phyloP scores from a whole-genome alignment of 2,329 filamentous ascomycete species.

The Trichoderma hamatum region DNA sequence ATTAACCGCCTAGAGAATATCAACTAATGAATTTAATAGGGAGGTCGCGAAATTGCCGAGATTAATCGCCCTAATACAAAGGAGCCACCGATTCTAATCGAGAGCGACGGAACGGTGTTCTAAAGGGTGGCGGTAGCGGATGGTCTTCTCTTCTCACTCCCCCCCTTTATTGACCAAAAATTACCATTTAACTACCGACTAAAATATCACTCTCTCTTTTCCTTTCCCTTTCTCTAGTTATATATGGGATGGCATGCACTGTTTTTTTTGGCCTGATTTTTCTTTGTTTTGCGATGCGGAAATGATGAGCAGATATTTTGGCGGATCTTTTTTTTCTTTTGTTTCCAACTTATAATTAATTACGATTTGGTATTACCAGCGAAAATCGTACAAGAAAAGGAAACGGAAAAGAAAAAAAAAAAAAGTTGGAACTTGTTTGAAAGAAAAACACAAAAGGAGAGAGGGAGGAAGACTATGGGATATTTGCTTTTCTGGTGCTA shows the following conservation, averaged over 20 bases:
- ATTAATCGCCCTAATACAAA: slow-evolving; percentile 95
- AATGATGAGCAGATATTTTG: slow-evolving; percentile 16
- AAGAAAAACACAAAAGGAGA: not conserved
- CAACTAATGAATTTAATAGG: slow-evolving; percentile 49
- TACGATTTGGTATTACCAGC: not conserved
- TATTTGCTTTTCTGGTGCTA: not conserved
- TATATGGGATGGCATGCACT: slow-evolving; percentile 27
- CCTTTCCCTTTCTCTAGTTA: not conserved
- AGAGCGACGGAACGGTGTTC: slow-evolving; percentile 96
- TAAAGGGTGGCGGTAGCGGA: slow-evolving; percentile 45
- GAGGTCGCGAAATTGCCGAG: slow-evolving; percentile 93
- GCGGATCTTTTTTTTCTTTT: not conserved
- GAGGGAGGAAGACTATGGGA: not conserved
- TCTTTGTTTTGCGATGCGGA: slow-evolving; percentile 11
- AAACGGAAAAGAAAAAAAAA: not conserved
- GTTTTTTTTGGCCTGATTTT: slow-evolving; percentile 19
- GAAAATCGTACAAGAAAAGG: slow-evolving; percentile 14
- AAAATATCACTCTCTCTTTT: not conserved
- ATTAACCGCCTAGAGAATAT: not conserved
- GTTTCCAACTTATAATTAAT: not conserved
- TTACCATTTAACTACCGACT: slow-evolving; percentile 11
- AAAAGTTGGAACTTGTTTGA: slow-evolving; percentile 3
- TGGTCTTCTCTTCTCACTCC: not conserved
- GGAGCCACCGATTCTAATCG: slow-evolving; percentile 92
- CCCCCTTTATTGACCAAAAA: not conserved